These are phyloP conservation scores for Neckera pumila DNA, from an alignment of 225 moss, liverwort and hornwort genomes.

Conservation along the genomic window DNA sequence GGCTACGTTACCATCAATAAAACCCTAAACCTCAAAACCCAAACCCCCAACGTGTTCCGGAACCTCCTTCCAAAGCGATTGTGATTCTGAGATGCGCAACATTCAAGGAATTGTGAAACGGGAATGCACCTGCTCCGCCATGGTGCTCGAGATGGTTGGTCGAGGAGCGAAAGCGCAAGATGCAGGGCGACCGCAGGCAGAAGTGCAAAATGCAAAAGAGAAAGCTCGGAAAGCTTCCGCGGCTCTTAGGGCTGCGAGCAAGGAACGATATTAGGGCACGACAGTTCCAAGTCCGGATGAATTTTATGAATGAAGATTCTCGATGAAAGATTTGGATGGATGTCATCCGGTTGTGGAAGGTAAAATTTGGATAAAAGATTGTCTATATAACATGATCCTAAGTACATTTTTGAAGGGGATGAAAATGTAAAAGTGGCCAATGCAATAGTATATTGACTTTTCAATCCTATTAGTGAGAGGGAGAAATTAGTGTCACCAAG, in stretches of 20 bases:
- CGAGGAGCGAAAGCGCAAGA: neutral
- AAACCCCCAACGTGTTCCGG: neutral
- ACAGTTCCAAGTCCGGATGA: fast-evolving
- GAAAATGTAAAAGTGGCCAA: neutral
- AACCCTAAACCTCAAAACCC: neutral
- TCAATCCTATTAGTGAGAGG: neutral
- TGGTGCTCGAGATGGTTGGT: slow-evolving; percentile 5
- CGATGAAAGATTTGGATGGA: neutral
- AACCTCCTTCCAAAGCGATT: neutral
- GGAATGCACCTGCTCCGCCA: slow-evolving; percentile 32
- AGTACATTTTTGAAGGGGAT: neutral
- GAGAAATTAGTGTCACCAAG: neutral
- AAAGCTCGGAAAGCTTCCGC: neutral
- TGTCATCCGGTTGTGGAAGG: neutral
- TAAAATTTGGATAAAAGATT: neutral
- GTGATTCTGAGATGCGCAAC: neutral
- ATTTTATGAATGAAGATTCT: neutral
- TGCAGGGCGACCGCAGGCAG: neutral
- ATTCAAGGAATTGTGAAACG: neutral
- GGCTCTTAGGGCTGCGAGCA: slow-evolving; percentile 10
- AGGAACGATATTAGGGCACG: slow-evolving; percentile 1
- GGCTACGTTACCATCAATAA: neutral
- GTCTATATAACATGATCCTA: neutral
- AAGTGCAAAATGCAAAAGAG: slow-evolving; percentile 1
- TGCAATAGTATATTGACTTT: too few species aligned